These are phyloP conservation scores for Tarenaya hassleriana DNA, from an alignment of 345 rosid species.

Conservation along the genomic window DNA sequence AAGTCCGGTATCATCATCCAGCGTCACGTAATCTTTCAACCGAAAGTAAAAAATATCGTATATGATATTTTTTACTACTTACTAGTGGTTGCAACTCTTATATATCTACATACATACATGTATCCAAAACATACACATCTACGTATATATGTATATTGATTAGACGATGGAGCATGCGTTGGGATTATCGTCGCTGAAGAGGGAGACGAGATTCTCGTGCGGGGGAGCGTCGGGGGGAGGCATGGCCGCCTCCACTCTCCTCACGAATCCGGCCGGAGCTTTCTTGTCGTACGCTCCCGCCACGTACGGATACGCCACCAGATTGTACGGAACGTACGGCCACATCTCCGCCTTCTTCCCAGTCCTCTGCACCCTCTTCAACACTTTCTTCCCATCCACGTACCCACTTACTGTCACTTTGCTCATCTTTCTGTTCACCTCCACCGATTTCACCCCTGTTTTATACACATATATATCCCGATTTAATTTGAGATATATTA, in stretches of 20 bases:
- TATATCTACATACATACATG: background rate
- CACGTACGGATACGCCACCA: conserved; percentile 32
- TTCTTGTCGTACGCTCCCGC: conserved; percentile 32
- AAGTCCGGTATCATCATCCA: background rate
- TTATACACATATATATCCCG: background rate
- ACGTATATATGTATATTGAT: background rate
- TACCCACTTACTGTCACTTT: conserved; percentile 34
- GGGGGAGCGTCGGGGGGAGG: conserved; percentile 26
- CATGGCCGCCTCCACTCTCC: conserved; percentile 29
- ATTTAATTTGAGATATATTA: conserved; percentile 8
- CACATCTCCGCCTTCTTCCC: conserved; percentile 33
- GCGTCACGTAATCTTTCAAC: background rate
- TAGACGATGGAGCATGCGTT: conserved; percentile 30
- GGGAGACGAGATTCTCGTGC: conserved; percentile 28
- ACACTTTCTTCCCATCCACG: conserved; percentile 28
- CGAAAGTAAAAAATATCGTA: no score
- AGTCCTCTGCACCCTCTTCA: conserved; percentile 23
- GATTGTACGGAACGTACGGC: conserved; percentile 33
- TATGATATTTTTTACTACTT: no score
- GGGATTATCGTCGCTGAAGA: conserved; percentile 34
- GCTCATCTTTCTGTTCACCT: conserved; percentile 27
- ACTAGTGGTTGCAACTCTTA: no score
- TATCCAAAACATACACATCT: background rate
- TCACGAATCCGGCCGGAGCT: conserved; percentile 30
- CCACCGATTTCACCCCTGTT: conserved; percentile 29